Evolutionary conservation across 768 basidiomycete genomes (phyloP), one percentile per base, ranked within the genome.

Genomic region (Russula virescens): DNA sequence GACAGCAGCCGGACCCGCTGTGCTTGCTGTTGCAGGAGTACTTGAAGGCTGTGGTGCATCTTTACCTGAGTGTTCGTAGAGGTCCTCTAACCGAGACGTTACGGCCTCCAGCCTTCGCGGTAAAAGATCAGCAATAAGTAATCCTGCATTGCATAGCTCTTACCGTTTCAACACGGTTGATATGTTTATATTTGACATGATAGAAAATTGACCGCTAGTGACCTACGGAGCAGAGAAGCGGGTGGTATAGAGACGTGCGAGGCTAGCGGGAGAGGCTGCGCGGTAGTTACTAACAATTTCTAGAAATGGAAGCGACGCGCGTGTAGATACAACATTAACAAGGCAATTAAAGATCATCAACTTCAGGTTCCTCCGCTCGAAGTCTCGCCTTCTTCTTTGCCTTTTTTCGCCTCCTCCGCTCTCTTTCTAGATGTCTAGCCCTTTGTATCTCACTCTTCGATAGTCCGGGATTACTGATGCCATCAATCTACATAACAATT

Each of bases 51-150:
- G 71, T 57, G 64, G 45, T 48, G 58, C 45, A 34, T 68, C 66
- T 60, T 71, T 50, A 21, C 60, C 55, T 60, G 53, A 51, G 66
- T 61, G 66, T 74, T 68, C 78, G 42, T 88, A 88, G 63, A 94
- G 78, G 71, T 99, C 97, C 75, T 99, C 97, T 40, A 99, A 83
- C 38, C 97, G 85, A 48, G 90, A 91, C 7, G 93, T 94, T 10
- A 94, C 91, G 26, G 97, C 97, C 79, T 95, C 90, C 55, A 94
- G 83, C 66, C 94, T 94, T 62, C 14, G 49, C 42, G 45, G 45
- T 35, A 47, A 38, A 23, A 18, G n/a, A 51, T 58, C 23, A 58
- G 55, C 46, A 48, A 51, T 45, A 10, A 49, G 53, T 5, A 49
- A 62, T 23, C 26, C 10, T 16, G 19, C 16, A 23, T 9, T 26